Evolutionary conservation across 2,329 filamentous ascomycete genomes (phyloP).

Genomic region (Diaporthe vaccinii): DNA sequence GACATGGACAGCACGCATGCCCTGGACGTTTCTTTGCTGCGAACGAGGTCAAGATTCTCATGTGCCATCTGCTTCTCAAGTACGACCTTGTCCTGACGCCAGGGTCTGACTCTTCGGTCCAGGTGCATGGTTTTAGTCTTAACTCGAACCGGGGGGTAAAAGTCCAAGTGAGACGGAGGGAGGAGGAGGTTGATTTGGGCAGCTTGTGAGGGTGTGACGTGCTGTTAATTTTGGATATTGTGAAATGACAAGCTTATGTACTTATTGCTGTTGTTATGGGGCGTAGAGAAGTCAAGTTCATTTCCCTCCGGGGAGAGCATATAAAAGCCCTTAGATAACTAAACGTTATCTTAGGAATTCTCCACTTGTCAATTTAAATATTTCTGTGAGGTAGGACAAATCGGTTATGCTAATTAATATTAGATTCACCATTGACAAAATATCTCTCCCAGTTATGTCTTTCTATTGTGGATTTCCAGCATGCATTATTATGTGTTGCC

Average conservation of each 20-base stretch:
- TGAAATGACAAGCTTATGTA: neutral
- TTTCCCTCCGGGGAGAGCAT: too few species aligned
- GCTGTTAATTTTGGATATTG: neutral
- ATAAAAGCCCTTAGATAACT: too few species aligned
- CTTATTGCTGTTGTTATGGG: neutral
- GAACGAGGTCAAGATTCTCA: neutral
- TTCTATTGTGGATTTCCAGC: neutral
- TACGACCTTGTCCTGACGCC: neutral
- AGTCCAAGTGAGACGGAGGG: neutral
- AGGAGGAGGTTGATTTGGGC: neutral
- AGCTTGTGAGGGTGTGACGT: neutral
- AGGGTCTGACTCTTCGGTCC: neutral
- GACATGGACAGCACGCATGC: neutral
- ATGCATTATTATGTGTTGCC: neutral
- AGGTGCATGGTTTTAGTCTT: neutral
- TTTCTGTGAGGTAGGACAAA: too few species aligned
- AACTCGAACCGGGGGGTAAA: neutral
- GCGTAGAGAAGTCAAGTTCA: too few species aligned
- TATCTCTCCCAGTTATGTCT: too few species aligned
- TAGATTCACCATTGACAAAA: too few species aligned
- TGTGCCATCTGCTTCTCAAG: neutral
- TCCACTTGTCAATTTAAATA: too few species aligned
- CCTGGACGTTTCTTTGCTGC: neutral
- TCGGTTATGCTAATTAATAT: too few species aligned
- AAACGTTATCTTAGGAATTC: too few species aligned